Percentiles rank a stretch among this genome's conserved stretches.
phyloP scores from a whole-genome alignment of 352 stramenopile species.

The Phytophthora pinifolia region DNA sequence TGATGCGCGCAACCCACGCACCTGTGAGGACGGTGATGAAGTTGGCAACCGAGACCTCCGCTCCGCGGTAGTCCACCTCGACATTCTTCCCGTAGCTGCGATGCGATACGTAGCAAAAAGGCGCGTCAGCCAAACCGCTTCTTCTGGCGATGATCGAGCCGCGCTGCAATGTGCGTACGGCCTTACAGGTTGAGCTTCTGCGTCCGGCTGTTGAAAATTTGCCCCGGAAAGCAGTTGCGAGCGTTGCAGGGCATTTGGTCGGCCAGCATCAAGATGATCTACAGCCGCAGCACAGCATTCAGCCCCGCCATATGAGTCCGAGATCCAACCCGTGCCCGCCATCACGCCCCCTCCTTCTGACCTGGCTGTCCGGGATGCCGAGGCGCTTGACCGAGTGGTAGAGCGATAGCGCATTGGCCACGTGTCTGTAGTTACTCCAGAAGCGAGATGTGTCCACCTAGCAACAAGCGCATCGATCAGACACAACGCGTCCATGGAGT shows the following conservation, averaged over 20 bases:
- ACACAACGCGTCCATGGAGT: not conserved
- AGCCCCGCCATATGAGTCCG: not conserved
- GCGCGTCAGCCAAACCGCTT: slow-evolving; percentile 2
- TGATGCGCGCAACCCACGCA: slow-evolving; percentile 19
- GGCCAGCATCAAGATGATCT: slow-evolving; percentile 96
- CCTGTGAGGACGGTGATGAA: slow-evolving; percentile 95
- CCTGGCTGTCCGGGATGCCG: slow-evolving; percentile 93
- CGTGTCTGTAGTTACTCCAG: slow-evolving; percentile 98
- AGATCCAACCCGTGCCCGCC: not conserved
- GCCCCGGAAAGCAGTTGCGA: slow-evolving; percentile 88
- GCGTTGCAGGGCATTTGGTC: slow-evolving; percentile 96
- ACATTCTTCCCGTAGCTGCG: slow-evolving; percentile 88
- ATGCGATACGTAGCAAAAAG: not conserved
- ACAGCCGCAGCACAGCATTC: not conserved
- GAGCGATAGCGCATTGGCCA: slow-evolving; percentile 93
- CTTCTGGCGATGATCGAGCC: not conserved
- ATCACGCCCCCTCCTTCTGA: slow-evolving; percentile 8
- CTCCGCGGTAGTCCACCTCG: slow-evolving; percentile 94
- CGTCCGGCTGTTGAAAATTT: slow-evolving; percentile 90
- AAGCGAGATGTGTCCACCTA: slow-evolving; percentile 95
- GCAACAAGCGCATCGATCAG: not conserved
- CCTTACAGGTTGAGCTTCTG: slow-evolving; percentile 87
- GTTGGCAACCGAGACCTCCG: slow-evolving; percentile 96
- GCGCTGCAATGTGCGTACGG: not conserved
- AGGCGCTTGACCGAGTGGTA: slow-evolving; percentile 93